A percentile compares a stretch with the other conserved stretches of the same genome.
These are phyloP conservation scores for Cercophora newfieldiana DNA, from an alignment of 495 filamentous ascomycete species.

Conservation along the genomic window DNA sequence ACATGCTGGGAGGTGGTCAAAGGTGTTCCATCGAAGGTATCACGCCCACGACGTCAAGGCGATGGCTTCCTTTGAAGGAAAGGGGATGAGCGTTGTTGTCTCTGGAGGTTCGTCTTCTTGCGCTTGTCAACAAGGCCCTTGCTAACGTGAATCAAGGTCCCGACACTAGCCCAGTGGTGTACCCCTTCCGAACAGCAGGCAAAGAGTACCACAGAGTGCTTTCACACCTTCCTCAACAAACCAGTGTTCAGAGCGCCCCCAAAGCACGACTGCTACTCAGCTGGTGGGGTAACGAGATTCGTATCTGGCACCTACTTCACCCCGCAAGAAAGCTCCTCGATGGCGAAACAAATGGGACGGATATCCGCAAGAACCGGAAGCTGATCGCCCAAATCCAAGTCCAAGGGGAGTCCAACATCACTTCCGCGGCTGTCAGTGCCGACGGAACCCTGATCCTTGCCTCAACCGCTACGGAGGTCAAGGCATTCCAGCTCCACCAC, in stretches of 20 bases:
- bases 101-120: conserved; percentile 74
- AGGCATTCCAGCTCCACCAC: conserved; percentile 67
- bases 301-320: conserved; percentile 71
- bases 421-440: conserved; percentile 69
- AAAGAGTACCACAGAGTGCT: conserved; percentile 79
- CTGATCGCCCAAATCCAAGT: conserved; percentile 72
- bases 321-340: conserved; percentile 50
- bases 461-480: conserved; percentile 73
- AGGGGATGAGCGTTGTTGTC: conserved; percentile 78
- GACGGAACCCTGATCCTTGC: conserved; percentile 76
- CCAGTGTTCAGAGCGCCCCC: conserved; percentile 67
- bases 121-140: not conserved
- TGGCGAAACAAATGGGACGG: conserved; percentile 34
- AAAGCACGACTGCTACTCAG: conserved; percentile 74
- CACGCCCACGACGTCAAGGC: conserved; percentile 94
- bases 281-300: conserved; percentile 90
- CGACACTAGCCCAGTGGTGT: conserved; percentile 76
- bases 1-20: conserved; percentile 70
- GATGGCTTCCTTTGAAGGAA: conserved; percentile 86
- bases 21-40: conserved; percentile 76
- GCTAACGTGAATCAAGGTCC: conserved; percentile 61
- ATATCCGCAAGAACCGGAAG: conserved; percentile 50
- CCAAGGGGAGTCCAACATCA: conserved; percentile 83
- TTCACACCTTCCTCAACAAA: conserved; percentile 75
- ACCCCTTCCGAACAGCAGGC: conserved; percentile 77